phyloP scores from a whole-genome alignment of 192 early-diverging fungal species.

The Diversispora eburnea region DNA sequence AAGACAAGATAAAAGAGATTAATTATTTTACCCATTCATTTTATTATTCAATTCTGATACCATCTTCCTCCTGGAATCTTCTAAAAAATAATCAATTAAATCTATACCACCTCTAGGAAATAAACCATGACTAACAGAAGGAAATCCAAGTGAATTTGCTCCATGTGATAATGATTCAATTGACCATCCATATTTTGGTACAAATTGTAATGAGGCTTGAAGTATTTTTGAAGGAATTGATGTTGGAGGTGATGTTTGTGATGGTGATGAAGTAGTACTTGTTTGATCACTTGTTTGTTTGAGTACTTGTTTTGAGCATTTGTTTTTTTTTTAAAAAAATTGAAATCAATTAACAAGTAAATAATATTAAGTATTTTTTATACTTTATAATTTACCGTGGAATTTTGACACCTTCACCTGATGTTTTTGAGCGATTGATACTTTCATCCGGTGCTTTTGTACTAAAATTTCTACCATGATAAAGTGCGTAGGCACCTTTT shows the following conservation, averaged over 20 bases:
- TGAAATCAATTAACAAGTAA: no score
- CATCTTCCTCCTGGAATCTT: slow-evolving; percentile 57
- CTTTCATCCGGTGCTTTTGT: no score
- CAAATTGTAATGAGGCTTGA: slow-evolving; percentile 60
- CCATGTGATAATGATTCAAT: slow-evolving; percentile 59
- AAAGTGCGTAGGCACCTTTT: no score
- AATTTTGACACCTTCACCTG: no score
- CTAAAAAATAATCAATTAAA: slow-evolving; percentile 74
- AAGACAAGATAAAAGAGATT: neutral
- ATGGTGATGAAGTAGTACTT: neutral
- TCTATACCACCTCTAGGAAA: slow-evolving; percentile 61
- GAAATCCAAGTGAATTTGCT: slow-evolving; percentile 64
- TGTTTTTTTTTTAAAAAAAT: no score
- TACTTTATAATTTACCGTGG: no score
- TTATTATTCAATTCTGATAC: slow-evolving; percentile 60
- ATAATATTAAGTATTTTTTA: no score
- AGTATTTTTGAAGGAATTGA: slow-evolving; percentile 49
- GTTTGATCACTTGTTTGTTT: no score
- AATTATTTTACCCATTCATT: slow-evolving; percentile 48
- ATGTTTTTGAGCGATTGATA: no score
- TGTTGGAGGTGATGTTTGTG: neutral
- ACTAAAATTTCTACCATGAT: no score
- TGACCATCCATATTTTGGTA: slow-evolving; percentile 75
- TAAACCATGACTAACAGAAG: slow-evolving; percentile 67
- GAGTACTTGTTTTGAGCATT: no score